These are phyloP conservation scores for Malania oleifera DNA, from an alignment of 164 flowering plant genomes.

Conservation along the genomic window DNA sequence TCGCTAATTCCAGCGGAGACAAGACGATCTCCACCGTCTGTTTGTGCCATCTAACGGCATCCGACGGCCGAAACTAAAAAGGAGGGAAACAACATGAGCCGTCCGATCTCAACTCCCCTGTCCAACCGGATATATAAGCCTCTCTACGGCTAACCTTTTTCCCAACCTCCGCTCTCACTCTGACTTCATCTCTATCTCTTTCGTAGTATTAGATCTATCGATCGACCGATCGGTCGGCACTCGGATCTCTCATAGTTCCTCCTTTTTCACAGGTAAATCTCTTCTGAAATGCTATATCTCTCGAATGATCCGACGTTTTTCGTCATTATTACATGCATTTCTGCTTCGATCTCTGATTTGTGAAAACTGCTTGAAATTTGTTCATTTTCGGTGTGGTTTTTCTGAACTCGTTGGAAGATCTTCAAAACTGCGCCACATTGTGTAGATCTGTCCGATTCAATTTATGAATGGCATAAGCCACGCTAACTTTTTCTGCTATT, in stretches of 20 bases:
- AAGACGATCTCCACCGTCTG: constrained; percentile 12
- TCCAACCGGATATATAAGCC: constrained; percentile 13
- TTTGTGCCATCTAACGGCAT: constrained; percentile 20
- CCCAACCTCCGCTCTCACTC: not conserved
- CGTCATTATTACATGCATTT: not conserved
- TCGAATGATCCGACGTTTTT: not conserved
- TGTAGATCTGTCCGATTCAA: no score
- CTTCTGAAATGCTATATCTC: not conserved
- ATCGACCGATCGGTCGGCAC: not conserved
- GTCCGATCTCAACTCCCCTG: constrained; percentile 12
- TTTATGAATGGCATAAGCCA: no score
- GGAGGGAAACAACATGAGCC: constrained; percentile 25
- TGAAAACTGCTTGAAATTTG: not conserved
- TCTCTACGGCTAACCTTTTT: constrained; percentile 6
- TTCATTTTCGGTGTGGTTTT: not conserved
- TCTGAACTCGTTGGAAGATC: not conserved
- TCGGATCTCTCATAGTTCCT: not conserved
- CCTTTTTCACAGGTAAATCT: not conserved
- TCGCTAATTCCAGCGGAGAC: not conserved
- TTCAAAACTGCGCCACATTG: no score
- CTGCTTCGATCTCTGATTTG: not conserved
- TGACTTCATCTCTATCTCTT: no score
- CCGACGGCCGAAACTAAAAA: constrained; percentile 4
- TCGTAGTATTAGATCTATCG: no score
- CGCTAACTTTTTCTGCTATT: no score